Conservation (phyloP, 2,329 filamentous ascomycete species). For the Phaeosphaeriaceae sp. region DNA sequence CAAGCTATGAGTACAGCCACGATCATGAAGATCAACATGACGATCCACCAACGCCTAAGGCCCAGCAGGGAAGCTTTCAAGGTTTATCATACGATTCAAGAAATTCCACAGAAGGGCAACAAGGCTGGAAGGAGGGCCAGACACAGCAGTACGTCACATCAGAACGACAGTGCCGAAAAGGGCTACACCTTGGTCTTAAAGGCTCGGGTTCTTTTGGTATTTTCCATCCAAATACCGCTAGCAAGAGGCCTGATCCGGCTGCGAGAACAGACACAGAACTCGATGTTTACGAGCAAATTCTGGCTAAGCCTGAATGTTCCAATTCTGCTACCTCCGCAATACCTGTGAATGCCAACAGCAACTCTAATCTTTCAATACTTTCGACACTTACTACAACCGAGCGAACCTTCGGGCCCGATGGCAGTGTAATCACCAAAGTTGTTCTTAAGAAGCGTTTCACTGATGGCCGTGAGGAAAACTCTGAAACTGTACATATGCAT, state of each 20-base stretch:
- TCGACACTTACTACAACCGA: constrained; percentile 65
- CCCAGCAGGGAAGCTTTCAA: constrained; percentile 14
- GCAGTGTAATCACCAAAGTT: constrained; percentile 63
- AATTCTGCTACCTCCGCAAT: constrained; percentile 11
- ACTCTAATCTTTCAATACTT: constrained; percentile 50
- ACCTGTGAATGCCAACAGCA: constrained; percentile 16
- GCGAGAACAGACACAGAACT: constrained; percentile 53
- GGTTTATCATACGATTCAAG: background rate
- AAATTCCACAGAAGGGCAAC: background rate
- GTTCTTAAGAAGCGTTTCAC: constrained; percentile 64
- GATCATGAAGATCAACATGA: constrained; percentile 44
- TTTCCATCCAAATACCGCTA: no score
- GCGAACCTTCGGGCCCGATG: constrained; percentile 61
- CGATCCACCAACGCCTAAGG: constrained; percentile 39
- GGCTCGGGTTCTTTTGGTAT: background rate
- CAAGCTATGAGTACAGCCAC: constrained; percentile 41
- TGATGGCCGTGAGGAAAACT: constrained; percentile 65
- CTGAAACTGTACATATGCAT: constrained; percentile 60
- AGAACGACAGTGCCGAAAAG: background rate
- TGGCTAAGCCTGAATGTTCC: constrained; percentile 1
- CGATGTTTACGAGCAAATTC: constrained; percentile 60
- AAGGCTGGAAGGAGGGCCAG: background rate
- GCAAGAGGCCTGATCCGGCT: background rate
- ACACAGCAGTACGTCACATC: background rate
- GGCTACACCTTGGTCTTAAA: background rate